These are phyloP conservation scores for Rutstroemia sp. DNA, from an alignment of 2,329 filamentous ascomycete species.

Conservation along the genomic window DNA sequence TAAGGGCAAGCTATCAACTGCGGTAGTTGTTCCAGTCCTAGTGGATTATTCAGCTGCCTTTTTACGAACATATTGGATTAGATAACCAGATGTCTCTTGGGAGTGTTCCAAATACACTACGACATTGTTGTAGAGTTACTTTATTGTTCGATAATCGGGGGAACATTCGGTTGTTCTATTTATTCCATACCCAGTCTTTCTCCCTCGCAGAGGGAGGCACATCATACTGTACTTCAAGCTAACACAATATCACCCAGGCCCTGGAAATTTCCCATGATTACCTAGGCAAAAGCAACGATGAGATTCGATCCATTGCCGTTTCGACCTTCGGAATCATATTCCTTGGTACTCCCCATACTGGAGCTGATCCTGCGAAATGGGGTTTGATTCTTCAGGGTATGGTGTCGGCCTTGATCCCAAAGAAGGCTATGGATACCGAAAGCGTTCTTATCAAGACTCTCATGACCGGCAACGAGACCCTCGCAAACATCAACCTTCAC, in stretches of 20 bases:
- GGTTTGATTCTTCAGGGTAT: slow-evolving; percentile 60
- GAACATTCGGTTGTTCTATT: no score
- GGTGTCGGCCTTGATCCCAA: slow-evolving; percentile 56
- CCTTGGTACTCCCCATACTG: slow-evolving; percentile 55
- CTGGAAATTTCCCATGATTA: slow-evolving; percentile 60
- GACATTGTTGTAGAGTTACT: no score
- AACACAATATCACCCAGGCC: slow-evolving; percentile 22
- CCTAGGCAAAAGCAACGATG: slow-evolving; percentile 50
- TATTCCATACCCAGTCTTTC: no score
- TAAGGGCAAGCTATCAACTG: no score
- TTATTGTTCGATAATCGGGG: no score
- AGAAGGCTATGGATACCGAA: slow-evolving; percentile 59
- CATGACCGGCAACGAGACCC: slow-evolving; percentile 65
- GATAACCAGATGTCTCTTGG: no score
- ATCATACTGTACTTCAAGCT: slow-evolving; percentile 42
- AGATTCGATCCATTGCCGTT: slow-evolving; percentile 61
- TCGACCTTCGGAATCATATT: slow-evolving; percentile 73
- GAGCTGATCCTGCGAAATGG: slow-evolving; percentile 62
- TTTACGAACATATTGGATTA: no score
- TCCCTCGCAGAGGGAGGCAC: no score
- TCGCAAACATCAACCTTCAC: slow-evolving; percentile 66
- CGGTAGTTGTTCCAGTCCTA: no score
- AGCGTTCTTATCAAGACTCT: slow-evolving; percentile 61
- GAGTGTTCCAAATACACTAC: no score
- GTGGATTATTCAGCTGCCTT: no score